phyloP scores from a whole-genome alignment of 805 yeast genomes.

The Saccharomycopsis sp. region DNA sequence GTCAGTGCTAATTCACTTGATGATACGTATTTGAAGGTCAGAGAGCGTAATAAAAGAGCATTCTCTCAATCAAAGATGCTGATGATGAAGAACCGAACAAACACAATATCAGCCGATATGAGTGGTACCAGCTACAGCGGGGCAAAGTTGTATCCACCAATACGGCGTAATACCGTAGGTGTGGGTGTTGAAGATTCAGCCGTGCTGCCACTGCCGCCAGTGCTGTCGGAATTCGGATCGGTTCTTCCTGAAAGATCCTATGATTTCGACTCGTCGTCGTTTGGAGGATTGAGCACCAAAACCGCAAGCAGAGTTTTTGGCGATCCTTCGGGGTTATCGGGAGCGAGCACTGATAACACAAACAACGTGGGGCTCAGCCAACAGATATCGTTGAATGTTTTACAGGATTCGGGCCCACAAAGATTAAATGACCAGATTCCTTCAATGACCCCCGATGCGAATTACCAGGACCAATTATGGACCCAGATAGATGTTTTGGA shows the following conservation, averaged over 20 bases:
- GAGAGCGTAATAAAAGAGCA: neutral
- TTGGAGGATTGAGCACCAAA: neutral
- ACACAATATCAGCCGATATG: neutral
- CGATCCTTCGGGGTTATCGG: neutral
- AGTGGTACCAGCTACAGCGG: neutral
- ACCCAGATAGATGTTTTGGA: constrained; percentile 81
- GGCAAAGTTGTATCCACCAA: neutral
- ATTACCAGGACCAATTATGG: constrained; percentile 75
- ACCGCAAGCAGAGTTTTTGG: neutral
- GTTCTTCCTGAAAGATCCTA: neutral
- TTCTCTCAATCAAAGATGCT: neutral
- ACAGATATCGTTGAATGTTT: neutral
- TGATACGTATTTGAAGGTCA: neutral
- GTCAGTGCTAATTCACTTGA: neutral
- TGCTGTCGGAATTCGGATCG: neutral
- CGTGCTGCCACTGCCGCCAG: neutral
- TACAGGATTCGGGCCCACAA: neutral
- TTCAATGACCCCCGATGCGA: constrained; percentile 50
- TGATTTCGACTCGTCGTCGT: neutral
- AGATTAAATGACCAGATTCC: constrained; percentile 40
- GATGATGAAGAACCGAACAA: neutral
- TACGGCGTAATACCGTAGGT: neutral
- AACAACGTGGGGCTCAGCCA: neutral
- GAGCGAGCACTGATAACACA: neutral
- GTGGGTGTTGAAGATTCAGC: neutral